Conservation (phyloP, 306 rosid genomes). For the Quercus wislizeni region DNA sequence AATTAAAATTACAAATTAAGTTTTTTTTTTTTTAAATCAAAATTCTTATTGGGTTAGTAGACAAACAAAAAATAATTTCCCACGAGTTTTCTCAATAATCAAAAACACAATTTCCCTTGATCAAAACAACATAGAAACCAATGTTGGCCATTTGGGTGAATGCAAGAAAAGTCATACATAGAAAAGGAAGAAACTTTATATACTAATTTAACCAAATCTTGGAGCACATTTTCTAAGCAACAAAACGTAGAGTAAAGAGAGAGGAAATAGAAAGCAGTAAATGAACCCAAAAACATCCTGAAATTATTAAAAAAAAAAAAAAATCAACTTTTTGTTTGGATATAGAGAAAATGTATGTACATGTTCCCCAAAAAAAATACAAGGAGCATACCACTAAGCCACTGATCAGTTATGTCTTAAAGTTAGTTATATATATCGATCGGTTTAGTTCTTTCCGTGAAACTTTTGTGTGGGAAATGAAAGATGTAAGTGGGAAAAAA, state of each 20-base stretch:
- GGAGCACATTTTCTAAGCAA: neutral
- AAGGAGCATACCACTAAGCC: no score
- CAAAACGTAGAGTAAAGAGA: conserved; percentile 9
- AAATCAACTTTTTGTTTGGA: neutral
- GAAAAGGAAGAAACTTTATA: neutral
- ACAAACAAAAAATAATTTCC: neutral
- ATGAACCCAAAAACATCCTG: neutral
- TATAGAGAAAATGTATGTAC: neutral
- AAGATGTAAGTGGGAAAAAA: no score
- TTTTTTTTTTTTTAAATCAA: no score
- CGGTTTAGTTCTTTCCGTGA: no score
- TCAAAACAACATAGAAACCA: neutral
- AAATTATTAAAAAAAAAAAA: neutral
- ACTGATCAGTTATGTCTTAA: no score
- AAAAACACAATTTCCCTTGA: neutral
- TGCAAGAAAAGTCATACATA: neutral
- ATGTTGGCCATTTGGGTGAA: neutral
- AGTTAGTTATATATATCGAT: no score
- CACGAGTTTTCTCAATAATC: conserved; percentile 6
- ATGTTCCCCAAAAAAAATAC: neutral
- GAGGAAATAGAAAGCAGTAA: neutral
- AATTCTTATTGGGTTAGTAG: neutral
- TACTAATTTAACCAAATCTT: neutral
- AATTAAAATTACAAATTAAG: neutral
- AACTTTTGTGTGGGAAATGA: no score